phyloP scores from a whole-genome alignment of 2,329 filamentous ascomycete genomes.

The Aspergillus cejpii region DNA sequence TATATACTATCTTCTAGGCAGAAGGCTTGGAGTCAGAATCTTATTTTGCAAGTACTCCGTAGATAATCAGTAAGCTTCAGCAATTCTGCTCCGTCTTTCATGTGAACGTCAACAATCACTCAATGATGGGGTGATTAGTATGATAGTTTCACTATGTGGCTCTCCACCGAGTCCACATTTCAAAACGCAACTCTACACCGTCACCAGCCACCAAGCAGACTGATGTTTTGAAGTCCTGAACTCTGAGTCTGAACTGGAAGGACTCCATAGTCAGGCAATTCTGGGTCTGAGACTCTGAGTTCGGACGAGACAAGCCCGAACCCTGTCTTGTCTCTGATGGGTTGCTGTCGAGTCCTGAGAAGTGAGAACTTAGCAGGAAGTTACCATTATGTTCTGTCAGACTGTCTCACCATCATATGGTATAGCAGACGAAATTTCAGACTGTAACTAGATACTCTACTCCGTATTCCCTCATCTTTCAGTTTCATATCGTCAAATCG shows the following conservation, averaged over 20 bases:
- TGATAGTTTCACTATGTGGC: too few relatives aligned
- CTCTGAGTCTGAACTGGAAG: too few relatives aligned
- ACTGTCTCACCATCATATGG: not conserved
- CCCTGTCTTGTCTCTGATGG: not conserved
- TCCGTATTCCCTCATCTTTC: not conserved
- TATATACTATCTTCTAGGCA: not conserved
- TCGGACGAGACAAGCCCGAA: not conserved
- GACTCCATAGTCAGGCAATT: not conserved
- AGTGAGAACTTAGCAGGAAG: not conserved
- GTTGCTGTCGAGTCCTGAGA: not conserved
- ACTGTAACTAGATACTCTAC: not conserved
- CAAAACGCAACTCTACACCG: too few relatives aligned
- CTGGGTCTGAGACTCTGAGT: not conserved
- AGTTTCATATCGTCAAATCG: not conserved
- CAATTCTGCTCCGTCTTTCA: too few relatives aligned
- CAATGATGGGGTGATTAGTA: too few relatives aligned
- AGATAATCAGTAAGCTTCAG: too few relatives aligned
- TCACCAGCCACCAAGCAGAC: too few relatives aligned
- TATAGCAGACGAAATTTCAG: not conserved
- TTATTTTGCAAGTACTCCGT: not conserved
- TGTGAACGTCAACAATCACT: too few relatives aligned
- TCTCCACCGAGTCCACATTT: too few relatives aligned
- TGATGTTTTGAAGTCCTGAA: too few relatives aligned
- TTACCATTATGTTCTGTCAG: not conserved
- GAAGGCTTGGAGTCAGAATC: not conserved